Base-by-base conservation (phyloP, 352 stramenopile genomes). In the Phytopythium montanum region DNA sequence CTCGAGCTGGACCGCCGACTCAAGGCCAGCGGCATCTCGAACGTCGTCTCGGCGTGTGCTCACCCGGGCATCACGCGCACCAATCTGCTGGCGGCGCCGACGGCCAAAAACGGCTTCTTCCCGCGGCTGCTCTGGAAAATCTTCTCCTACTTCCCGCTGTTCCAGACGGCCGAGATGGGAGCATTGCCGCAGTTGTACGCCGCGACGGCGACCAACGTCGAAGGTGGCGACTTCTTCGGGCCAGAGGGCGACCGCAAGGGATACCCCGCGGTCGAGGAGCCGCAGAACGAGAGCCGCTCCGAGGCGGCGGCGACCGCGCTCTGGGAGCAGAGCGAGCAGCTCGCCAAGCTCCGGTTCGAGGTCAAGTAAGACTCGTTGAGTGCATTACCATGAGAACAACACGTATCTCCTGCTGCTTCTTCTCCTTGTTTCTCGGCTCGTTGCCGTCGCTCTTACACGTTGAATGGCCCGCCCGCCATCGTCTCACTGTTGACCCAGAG, bases 401-500 rank as follows among this genome's bases (percentile, higher is more conserved):
- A 34, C 5, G 31, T 16, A 42, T 6, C n/a, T n/a, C 36, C n/a
- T 6, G 4, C 36, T 42, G 12, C 2, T n/a, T 21, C 14, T n/a
- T 7, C 12, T 1, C n/a, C n/a, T 48, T 23, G 8, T 18, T 29
- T 2, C 7, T n/a, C n/a, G n/a, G n/a, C n/a, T 28, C 18, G 8
- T 21, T 26, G 3, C 8, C 38, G 10, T 44, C 38, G 36, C 14
- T 23, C 19, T 55, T 29, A 55, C 2, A 71, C n/a, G 1, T 44
- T 26, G 23, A 76, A 81, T 6, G 39, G 46, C 10, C 68, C 28
- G 38, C 64, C 60, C 2, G 67, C 58, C 44, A 85, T 26, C 2
- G 56, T 48, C 36, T 88, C 79, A 26, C 79, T 88, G 21, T 66
- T 53, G 3, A 62, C 62, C 79, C 79, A 85, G 6, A 88, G 54